Conservation (phyloP, 768 basidiomycete genomes). For the Lactarius trivialis region DNA sequence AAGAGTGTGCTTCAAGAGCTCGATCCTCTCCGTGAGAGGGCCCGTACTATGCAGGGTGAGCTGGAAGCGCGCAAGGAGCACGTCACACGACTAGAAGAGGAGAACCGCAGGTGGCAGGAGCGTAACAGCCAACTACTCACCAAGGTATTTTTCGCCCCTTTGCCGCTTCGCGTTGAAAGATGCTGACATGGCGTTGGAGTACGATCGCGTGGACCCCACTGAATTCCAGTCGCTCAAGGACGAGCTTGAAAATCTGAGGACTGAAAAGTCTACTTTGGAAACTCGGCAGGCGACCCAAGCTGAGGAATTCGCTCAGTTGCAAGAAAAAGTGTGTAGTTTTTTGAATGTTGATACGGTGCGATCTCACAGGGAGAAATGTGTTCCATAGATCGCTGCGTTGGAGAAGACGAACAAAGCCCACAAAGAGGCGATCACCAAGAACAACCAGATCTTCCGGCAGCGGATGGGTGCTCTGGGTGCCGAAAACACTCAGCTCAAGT, state of each 20-base stretch:
- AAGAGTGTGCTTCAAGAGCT: slow-evolving; percentile 53
- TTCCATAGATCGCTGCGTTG: slow-evolving; percentile 20
- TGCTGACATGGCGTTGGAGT: slow-evolving; percentile 36
- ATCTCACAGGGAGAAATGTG: slow-evolving; percentile 4
- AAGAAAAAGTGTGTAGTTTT: slow-evolving; percentile 23
- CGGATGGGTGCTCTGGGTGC: slow-evolving; percentile 16
- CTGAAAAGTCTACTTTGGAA: slow-evolving; percentile 25
- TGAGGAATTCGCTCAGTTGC: slow-evolving; percentile 2
- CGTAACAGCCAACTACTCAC: slow-evolving; percentile 72
- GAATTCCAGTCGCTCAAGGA: slow-evolving; percentile 76
- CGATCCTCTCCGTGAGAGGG: slow-evolving; percentile 68
- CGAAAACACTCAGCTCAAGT: slow-evolving; percentile 18
- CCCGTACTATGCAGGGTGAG: slow-evolving; percentile 61
- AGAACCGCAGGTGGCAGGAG: slow-evolving; percentile 78
- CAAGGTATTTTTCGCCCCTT: slow-evolving; percentile 46
- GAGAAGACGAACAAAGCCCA: slow-evolving; percentile 18
- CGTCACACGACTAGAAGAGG: slow-evolving; percentile 63
- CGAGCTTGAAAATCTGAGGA: slow-evolving; percentile 47
- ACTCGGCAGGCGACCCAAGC: slow-evolving; percentile 1
- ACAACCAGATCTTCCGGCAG: slow-evolving; percentile 21
- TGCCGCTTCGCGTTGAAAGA: neutral
- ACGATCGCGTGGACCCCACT: slow-evolving; percentile 83
- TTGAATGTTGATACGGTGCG: neutral
- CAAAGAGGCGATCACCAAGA: slow-evolving; percentile 15
- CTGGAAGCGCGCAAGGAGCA: slow-evolving; percentile 64